A percentile compares a stretch with the other conserved stretches of the same genome.
phyloP scores from a whole-genome alignment of 805 yeast genomes.

The Wickerhamiella bombiphila region DNA sequence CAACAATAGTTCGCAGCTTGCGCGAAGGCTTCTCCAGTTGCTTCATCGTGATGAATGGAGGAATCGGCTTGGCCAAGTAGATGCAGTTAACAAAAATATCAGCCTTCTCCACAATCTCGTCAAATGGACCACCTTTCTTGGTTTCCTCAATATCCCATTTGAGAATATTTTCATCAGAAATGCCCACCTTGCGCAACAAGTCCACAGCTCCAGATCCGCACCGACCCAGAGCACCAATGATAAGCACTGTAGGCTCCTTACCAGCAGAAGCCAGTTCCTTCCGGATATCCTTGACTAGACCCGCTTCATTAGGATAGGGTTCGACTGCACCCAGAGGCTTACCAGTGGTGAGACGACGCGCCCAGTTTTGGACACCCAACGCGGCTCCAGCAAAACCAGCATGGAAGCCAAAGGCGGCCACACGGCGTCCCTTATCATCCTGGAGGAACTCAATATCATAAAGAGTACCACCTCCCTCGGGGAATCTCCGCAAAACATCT shows the following conservation, averaged over 20 bases:
- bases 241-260: slow-evolving; percentile 56
- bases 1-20: slow-evolving; percentile 82
- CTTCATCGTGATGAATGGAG: slow-evolving; percentile 72
- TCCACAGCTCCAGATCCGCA: slow-evolving; percentile 97
- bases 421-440: slow-evolving; percentile 92
- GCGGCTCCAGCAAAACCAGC: slow-evolving; percentile 99
- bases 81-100: slow-evolving; percentile 95
- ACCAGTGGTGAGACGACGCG: slow-evolving; percentile 56
- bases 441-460: slow-evolving; percentile 92
- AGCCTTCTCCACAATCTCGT: slow-evolving; percentile 61
- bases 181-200: slow-evolving; percentile 64
- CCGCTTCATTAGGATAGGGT: slow-evolving; percentile 71
- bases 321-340: slow-evolving; percentile 64
- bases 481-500: slow-evolving; percentile 76
- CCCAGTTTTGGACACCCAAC: slow-evolving; percentile 86
- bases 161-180: slow-evolving; percentile 67
- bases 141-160: slow-evolving; percentile 99
- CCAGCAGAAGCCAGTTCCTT: slow-evolving; percentile 41
- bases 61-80: slow-evolving; percentile 81
- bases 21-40: slow-evolving; percentile 49
- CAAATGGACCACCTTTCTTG: slow-evolving; percentile 91
- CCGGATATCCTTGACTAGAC: slow-evolving; percentile 58
- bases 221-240: slow-evolving; percentile 96
- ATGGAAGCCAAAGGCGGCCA: slow-evolving; percentile 98
- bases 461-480: slow-evolving; percentile 76